A percentile compares a stretch with the other conserved stretches of the same genome.
Conservation (phyloP, 2,329 filamentous ascomycete species). For the Alternaria sp. region DNA sequence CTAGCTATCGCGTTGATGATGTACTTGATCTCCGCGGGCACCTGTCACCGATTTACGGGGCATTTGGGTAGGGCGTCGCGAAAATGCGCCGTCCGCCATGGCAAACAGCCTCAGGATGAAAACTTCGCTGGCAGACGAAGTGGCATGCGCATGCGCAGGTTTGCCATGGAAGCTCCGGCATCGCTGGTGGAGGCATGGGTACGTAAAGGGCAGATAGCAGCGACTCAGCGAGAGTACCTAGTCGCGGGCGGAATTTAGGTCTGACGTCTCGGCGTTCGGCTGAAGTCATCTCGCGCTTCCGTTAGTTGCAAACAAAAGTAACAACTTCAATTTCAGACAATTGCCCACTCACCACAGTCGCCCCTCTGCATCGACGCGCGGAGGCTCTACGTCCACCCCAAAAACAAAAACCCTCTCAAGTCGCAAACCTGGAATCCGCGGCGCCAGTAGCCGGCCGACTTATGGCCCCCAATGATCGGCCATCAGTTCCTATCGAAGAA, state of each 20-base stretch:
- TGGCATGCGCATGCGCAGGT: not conserved
- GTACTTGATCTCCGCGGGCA: constrained; percentile 16
- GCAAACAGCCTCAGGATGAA: not conserved
- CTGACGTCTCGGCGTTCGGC: constrained; percentile 37
- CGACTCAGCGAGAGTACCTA: constrained; percentile 7
- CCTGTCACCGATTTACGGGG: not conserved
- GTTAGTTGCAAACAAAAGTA: constrained; percentile 40
- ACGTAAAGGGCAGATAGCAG: not conserved
- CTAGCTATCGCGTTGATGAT: constrained; percentile 23
- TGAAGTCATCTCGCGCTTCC: constrained; percentile 29
- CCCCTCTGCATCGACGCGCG: constrained; percentile 12
- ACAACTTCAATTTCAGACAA: constrained; percentile 25
- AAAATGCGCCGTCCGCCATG: not conserved
- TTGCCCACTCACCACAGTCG: constrained; percentile 17
- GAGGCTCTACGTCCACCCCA: constrained; percentile 8
- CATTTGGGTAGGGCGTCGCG: not conserved
- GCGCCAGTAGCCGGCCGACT: constrained; percentile 45
- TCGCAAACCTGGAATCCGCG: constrained; percentile 47
- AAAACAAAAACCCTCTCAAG: constrained; percentile 11
- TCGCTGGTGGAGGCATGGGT: constrained; percentile 19
- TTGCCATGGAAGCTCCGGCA: constrained; percentile 18
- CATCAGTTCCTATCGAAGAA: constrained; percentile 45
- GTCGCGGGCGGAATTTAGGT: constrained; percentile 15
- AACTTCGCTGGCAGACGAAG: not conserved
- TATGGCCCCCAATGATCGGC: constrained; percentile 51